A percentile compares a stretch with the other conserved stretches of the same genome.
These are phyloP conservation scores for Phyllosticta citriasiana DNA, from an alignment of 2,329 filamentous ascomycete species.

Conservation along the genomic window DNA sequence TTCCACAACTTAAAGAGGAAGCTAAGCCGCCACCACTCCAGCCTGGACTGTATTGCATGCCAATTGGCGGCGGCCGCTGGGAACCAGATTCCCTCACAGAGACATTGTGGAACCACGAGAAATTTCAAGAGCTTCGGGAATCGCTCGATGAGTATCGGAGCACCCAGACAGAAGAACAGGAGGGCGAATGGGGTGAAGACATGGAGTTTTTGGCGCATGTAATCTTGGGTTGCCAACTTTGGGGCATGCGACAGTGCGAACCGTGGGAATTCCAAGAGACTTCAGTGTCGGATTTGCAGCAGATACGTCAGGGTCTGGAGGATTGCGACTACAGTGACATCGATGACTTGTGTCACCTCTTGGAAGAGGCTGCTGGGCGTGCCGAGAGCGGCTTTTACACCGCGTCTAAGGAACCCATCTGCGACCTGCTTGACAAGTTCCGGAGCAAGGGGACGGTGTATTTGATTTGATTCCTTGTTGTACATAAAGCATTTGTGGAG, in stretches of 20 bases:
- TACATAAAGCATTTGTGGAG: not conserved
- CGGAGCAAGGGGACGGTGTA: not conserved
- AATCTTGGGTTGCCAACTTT: not conserved
- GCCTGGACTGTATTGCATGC: no score
- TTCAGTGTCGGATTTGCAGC: not conserved
- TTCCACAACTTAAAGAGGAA: no score
- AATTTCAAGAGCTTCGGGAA: no score
- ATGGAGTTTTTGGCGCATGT: not conserved
- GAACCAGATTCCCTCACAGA: no score
- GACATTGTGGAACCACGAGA: no score
- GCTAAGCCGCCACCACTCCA: no score
- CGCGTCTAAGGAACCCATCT: not conserved
- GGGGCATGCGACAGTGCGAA: not conserved
- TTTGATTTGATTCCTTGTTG: not conserved
- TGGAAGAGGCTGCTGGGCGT: not conserved
- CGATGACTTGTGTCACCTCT: not conserved
- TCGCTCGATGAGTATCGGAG: no score
- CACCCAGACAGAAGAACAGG: no score
- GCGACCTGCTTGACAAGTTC: not conserved
- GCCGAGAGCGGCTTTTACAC: not conserved
- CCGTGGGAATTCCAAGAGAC: not conserved
- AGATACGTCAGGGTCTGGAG: not conserved
- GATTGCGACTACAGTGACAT: not conserved
- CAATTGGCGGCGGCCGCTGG: no score
- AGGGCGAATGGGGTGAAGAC: not conserved